Conservation (phyloP, 2,329 filamentous ascomycete species). For the Biscogniauxia mediterranea region DNA sequence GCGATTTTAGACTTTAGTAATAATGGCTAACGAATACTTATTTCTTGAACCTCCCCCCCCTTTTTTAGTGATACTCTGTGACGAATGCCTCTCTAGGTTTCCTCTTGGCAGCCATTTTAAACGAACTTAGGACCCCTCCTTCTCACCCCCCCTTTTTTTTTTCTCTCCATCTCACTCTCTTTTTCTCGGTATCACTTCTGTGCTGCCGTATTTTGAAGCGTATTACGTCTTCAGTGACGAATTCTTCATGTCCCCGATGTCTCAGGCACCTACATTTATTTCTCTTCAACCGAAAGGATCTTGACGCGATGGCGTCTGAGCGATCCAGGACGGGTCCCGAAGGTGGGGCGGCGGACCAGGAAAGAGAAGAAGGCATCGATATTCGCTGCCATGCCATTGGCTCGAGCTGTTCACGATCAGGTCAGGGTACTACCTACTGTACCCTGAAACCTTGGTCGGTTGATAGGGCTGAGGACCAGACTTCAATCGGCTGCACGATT, state of each 20-base stretch:
- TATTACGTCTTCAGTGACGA: not conserved
- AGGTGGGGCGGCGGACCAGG: not conserved
- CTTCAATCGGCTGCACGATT: constrained; percentile 1
- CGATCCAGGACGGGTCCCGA: not conserved
- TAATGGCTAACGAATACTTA: not conserved
- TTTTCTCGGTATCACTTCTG: too few species aligned
- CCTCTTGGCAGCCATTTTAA: not conserved
- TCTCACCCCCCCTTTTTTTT: not conserved
- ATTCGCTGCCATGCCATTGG: constrained; percentile 19
- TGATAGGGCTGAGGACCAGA: constrained; percentile 22
- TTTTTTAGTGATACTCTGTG: not conserved
- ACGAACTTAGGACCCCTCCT: not conserved
- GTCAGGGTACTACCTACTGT: too few species aligned
- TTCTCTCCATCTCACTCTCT: not conserved
- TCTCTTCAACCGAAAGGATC: not conserved
- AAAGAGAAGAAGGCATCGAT: constrained; percentile 13
- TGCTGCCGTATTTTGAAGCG: not conserved
- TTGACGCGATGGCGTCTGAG: not conserved
- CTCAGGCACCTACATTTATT: constrained; percentile 29
- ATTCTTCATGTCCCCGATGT: constrained; percentile 1
- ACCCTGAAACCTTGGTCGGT: constrained; percentile 8
- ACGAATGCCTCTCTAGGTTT: not conserved
- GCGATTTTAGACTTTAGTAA: not conserved
- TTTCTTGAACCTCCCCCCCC: not conserved
- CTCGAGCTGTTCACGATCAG: constrained; percentile 3